A percentile compares a stretch with the other conserved stretches of the same genome.
Conservation (phyloP, 2,329 filamentous ascomycete genomes). For the Delphinella strobiligena region DNA sequence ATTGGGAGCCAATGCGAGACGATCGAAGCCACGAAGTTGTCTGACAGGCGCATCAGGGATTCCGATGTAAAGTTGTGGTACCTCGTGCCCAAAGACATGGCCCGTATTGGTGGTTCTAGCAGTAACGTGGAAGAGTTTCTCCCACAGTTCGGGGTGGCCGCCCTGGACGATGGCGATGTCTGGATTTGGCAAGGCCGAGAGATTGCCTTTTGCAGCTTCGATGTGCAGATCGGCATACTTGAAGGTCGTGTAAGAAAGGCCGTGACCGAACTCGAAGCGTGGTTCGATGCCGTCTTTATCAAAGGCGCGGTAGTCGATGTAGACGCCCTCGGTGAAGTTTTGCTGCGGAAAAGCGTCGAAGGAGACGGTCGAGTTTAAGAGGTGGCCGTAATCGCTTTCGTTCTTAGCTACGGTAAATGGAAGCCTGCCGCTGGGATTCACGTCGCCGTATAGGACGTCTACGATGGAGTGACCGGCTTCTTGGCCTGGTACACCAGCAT, state of each 20-base stretch:
- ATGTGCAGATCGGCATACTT: conserved; percentile 24
- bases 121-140: conserved; percentile 46
- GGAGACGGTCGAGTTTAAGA: conserved; percentile 15
- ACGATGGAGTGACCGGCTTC: conserved; percentile 74
- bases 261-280: conserved; percentile 33
- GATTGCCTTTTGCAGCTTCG: conserved; percentile 47
- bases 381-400: conserved; percentile 51
- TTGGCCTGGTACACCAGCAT: conserved; percentile 78
- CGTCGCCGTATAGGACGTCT: conserved; percentile 66
- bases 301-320: conserved; percentile 35
- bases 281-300: conserved; percentile 29
- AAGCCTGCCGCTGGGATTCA: conserved; percentile 68
- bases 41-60: conserved; percentile 16
- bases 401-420: conserved; percentile 76
- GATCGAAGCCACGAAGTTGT: conserved; percentile 52
- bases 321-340: conserved; percentile 29
- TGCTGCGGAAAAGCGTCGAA: conserved; percentile 13
- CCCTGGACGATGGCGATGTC: conserved; percentile 34
- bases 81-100: conserved; percentile 35
- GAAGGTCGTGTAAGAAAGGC: conserved; percentile 32
- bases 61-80: conserved; percentile 40
- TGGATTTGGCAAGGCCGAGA: conserved; percentile 20
- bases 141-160: conserved; percentile 50
- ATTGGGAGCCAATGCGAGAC: conserved; percentile 40
- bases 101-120: conserved; percentile 54